Conservation (phyloP, 1,284 basidiomycete species). For the Puccinia triticina region DNA sequence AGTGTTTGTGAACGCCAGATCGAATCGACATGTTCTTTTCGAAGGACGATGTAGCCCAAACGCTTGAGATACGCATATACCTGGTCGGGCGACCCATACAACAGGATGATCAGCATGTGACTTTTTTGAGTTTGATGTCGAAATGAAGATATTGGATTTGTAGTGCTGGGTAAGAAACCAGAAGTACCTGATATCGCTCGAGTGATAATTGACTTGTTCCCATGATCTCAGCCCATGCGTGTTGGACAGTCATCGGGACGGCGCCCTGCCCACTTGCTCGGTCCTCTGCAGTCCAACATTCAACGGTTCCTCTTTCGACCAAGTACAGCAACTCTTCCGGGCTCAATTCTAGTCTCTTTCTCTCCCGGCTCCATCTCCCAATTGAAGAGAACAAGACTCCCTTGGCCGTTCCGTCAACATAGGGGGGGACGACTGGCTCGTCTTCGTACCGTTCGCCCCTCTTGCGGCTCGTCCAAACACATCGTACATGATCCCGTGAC, state of each 20-base stretch:
- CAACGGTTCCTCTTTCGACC: slow-evolving; percentile 48
- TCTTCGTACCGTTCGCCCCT: no score
- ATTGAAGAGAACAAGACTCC: slow-evolving; percentile 50
- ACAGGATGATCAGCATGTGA: neutral
- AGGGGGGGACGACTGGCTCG: neutral
- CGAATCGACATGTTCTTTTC: slow-evolving; percentile 45
- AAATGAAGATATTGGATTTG: neutral
- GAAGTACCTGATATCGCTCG: slow-evolving; percentile 49
- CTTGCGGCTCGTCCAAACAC: slow-evolving; percentile 28
- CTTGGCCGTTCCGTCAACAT: slow-evolving; percentile 43
- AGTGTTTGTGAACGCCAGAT: slow-evolving; percentile 38
- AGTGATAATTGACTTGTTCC: slow-evolving; percentile 34
- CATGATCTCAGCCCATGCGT: slow-evolving; percentile 49
- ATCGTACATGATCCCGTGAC: slow-evolving; percentile 45
- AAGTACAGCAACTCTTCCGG: slow-evolving; percentile 49
- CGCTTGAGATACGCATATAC: slow-evolving; percentile 51
- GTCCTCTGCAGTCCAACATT: slow-evolving; percentile 42
- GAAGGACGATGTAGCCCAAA: slow-evolving; percentile 49
- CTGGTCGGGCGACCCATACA: slow-evolving; percentile 6
- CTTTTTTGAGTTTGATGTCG: neutral
- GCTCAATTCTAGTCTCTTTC: slow-evolving; percentile 43
- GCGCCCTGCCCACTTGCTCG: neutral
- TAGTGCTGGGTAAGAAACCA: neutral
- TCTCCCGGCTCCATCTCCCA: slow-evolving; percentile 36
- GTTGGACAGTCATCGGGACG: slow-evolving; percentile 45